Evolutionary conservation across 345 rosid species (phyloP).

Genomic region (Populus euphratica): DNA sequence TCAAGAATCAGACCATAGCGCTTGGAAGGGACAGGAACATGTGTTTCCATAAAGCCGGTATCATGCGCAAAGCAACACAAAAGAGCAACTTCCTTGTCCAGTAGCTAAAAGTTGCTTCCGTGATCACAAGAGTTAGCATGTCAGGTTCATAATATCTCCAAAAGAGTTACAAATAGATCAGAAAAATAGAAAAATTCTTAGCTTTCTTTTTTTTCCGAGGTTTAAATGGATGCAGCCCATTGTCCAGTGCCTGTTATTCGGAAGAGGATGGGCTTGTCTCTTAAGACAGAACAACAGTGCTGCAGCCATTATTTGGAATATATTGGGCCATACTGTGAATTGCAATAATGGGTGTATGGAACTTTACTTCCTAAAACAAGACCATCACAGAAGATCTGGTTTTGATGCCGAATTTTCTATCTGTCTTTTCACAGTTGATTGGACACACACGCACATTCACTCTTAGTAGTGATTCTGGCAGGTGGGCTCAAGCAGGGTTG

Average conservation of each 20-base stretch:
- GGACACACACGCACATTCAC: not conserved
- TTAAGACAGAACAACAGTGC: not conserved
- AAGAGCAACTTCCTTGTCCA: not conserved
- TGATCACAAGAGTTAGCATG: not conserved
- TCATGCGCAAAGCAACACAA: slow-evolving; percentile 3
- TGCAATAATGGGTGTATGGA: not conserved
- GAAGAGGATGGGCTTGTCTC: not conserved
- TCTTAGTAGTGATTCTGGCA: not conserved
- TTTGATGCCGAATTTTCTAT: not conserved
- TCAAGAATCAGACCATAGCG: slow-evolving; percentile 31
- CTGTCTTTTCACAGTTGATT: not conserved
- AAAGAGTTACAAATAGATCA: not conserved
- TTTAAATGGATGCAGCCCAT: not conserved
- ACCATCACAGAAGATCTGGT: not conserved
- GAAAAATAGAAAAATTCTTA: too few relatives aligned
- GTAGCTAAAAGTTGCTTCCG: not conserved
- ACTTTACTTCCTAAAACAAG: not conserved
- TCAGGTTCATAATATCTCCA: not conserved
- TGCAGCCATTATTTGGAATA: too few relatives aligned
- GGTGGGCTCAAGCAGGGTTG: not conserved
- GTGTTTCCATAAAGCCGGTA: slow-evolving; percentile 6
- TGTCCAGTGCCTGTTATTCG: not conserved
- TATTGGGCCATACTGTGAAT: not conserved
- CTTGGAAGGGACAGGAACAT: not conserved
- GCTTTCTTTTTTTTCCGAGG: not conserved